Evolutionary conservation across 2,329 filamentous ascomycete species (phyloP).

Genomic region (Monosporascus cannonballus): DNA sequence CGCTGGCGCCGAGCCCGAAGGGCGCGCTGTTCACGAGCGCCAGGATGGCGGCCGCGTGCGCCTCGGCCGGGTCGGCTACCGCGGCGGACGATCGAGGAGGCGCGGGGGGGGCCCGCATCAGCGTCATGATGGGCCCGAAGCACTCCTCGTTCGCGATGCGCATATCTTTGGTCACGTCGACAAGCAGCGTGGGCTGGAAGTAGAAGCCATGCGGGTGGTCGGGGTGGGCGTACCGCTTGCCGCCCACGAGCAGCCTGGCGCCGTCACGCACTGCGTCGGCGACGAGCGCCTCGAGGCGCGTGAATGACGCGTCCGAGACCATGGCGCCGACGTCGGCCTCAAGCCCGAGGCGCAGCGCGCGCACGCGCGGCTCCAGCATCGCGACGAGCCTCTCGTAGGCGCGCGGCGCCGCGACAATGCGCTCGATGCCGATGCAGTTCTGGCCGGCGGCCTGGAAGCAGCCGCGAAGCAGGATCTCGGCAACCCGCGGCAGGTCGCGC

Average conservation of each 20-base stretch:
- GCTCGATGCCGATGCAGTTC: slow-evolving; percentile 96
- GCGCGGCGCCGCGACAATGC: slow-evolving; percentile 73
- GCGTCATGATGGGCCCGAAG: slow-evolving; percentile 83
- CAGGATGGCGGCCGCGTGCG: slow-evolving; percentile 55
- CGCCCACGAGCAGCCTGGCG: slow-evolving; percentile 76
- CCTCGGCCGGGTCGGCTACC: neutral
- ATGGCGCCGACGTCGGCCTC: slow-evolving; percentile 81
- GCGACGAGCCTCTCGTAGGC: slow-evolving; percentile 69
- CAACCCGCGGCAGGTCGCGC: slow-evolving; percentile 62
- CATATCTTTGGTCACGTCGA: slow-evolving; percentile 84
- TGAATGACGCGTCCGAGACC: slow-evolving; percentile 74
- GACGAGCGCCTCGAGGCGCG: slow-evolving; percentile 70
- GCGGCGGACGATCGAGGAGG: slow-evolving; percentile 15
- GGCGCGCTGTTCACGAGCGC: slow-evolving; percentile 73
- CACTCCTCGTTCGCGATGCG: slow-evolving; percentile 83
- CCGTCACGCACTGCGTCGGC: slow-evolving; percentile 70
- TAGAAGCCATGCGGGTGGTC: slow-evolving; percentile 76
- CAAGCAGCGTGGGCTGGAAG: slow-evolving; percentile 84
- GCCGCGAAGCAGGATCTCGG: slow-evolving; percentile 80
- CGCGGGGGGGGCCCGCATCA: slow-evolving; percentile 68
- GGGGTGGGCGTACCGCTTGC: slow-evolving; percentile 65
- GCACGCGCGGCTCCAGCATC: slow-evolving; percentile 67
- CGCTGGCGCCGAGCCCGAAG: slow-evolving; percentile 82
- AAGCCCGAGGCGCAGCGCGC: slow-evolving; percentile 68
- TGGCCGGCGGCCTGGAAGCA: slow-evolving; percentile 94